Conservation (phyloP, 2,329 filamentous ascomycete species). For the Arthroderma sp. region DNA sequence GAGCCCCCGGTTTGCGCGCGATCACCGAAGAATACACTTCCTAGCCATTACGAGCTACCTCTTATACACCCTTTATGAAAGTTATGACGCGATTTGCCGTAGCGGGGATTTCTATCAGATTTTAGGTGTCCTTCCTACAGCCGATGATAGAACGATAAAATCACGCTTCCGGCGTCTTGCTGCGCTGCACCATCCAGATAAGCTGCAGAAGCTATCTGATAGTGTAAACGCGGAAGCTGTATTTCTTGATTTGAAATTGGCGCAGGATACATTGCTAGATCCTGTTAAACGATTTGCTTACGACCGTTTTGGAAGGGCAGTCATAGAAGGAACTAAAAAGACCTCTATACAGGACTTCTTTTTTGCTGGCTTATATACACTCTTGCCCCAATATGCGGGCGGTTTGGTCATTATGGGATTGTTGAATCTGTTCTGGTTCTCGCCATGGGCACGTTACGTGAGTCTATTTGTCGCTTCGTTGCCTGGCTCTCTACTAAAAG, state of each 20-base stretch:
- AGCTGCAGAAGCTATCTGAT: slow-evolving; percentile 38
- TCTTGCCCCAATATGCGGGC: slow-evolving; percentile 27
- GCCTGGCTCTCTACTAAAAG: too few species aligned
- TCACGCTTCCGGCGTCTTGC: slow-evolving; percentile 68
- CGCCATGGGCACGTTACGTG: slow-evolving; percentile 34
- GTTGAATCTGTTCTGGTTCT: slow-evolving; percentile 30
- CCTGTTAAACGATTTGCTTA: slow-evolving; percentile 72
- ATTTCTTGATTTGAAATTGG: slow-evolving; percentile 74
- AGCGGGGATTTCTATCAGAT: slow-evolving; percentile 66
- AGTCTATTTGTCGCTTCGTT: slow-evolving; percentile 13
- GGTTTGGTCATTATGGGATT: slow-evolving; percentile 24
- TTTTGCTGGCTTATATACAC: slow-evolving; percentile 45
- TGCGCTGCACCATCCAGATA: slow-evolving; percentile 68
- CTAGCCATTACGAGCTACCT: slow-evolving; percentile 74
- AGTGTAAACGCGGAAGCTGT: slow-evolving; percentile 33
- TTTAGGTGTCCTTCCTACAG: slow-evolving; percentile 55
- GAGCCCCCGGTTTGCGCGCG: slow-evolving; percentile 52
- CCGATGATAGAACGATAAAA: slow-evolving; percentile 65
- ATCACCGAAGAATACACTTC: slow-evolving; percentile 73
- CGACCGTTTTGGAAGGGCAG: slow-evolving; percentile 69
- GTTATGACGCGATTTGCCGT: slow-evolving; percentile 63
- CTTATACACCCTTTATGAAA: slow-evolving; percentile 82
- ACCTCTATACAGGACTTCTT: slow-evolving; percentile 60
- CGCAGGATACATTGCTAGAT: slow-evolving; percentile 69
- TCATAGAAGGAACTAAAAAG: slow-evolving; percentile 45